A percentile compares a stretch with the other conserved stretches of the same genome.
Evolutionary conservation across 2,329 filamentous ascomycete genomes (phyloP).

Genomic region (Venturia carpophila): DNA sequence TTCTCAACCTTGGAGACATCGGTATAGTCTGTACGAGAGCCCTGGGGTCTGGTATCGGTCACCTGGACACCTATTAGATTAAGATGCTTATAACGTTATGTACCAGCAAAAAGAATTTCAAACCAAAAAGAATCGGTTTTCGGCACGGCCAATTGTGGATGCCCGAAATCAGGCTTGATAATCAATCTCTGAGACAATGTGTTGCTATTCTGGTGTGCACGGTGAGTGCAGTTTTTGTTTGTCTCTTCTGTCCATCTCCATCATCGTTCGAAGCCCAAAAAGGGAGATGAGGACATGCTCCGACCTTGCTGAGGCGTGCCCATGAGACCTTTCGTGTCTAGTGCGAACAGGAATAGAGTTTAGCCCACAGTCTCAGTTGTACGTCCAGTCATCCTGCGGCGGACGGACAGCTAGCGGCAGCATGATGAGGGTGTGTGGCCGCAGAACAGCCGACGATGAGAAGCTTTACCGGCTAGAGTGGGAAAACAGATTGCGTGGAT

Average conservation of each 20-base stretch:
- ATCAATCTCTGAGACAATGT: not conserved
- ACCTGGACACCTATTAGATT: conserved; percentile 48
- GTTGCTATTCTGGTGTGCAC: not conserved
- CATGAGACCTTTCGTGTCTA: not conserved
- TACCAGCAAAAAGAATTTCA: not conserved
- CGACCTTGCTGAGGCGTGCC: no score
- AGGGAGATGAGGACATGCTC: not conserved
- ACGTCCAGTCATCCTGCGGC: not conserved
- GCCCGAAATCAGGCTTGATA: not conserved
- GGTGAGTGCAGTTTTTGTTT: not conserved
- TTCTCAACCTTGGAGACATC: conserved; percentile 79
- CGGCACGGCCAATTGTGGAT: not conserved
- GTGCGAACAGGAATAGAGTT: not conserved
- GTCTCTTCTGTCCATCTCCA: not conserved
- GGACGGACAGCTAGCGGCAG: not conserved
- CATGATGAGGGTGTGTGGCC: not conserved
- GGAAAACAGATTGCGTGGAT: not conserved
- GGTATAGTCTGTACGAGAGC: conserved; percentile 68
- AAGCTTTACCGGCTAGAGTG: not conserved
- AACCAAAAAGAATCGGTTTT: not conserved
- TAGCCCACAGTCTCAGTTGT: not conserved
- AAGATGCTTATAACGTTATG: not conserved
- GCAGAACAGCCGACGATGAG: conserved; percentile 13
- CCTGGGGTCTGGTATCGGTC: conserved; percentile 67
- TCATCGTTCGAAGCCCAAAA: not conserved